phyloP scores from a whole-genome alignment of 306 rosid species.

The Potentilla sterilis region DNA sequence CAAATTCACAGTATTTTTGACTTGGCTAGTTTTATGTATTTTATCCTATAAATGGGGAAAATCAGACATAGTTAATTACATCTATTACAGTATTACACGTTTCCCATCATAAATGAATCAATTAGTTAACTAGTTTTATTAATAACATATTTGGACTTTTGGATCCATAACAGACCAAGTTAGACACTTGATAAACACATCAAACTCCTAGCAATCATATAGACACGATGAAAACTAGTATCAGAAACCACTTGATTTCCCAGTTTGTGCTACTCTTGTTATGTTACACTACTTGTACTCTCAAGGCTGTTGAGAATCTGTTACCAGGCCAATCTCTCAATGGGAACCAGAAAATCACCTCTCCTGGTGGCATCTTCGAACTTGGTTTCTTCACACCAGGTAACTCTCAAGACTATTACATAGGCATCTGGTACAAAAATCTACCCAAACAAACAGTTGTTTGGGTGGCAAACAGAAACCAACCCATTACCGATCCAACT shows the following conservation, averaged over 20 bases:
- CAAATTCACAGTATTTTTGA: background rate
- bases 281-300: background rate
- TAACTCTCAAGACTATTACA: slow-evolving; percentile 12
- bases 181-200: background rate
- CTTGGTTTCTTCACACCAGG: slow-evolving; percentile 28
- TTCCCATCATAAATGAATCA: background rate
- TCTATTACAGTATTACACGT: background rate
- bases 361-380: slow-evolving; percentile 13
- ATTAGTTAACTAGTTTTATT: background rate
- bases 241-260: background rate
- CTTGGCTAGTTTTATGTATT: background rate
- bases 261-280: background rate
- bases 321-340: slow-evolving; percentile 10
- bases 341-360: slow-evolving; percentile 17
- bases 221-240: background rate
- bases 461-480: slow-evolving; percentile 29
- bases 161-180: background rate
- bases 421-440: slow-evolving; percentile 30
- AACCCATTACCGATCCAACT: slow-evolving; percentile 13
- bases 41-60: background rate
- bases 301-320: slow-evolving; percentile 19
- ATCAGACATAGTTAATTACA: background rate
- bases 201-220: background rate
- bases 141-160: background rate
- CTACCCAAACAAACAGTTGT: slow-evolving; percentile 14